Percentiles rank a stretch among this genome's conserved stretches.
These are phyloP conservation scores for Phytophthora sansomeana DNA, from an alignment of 352 stramenopile genomes.

Conservation along the genomic window DNA sequence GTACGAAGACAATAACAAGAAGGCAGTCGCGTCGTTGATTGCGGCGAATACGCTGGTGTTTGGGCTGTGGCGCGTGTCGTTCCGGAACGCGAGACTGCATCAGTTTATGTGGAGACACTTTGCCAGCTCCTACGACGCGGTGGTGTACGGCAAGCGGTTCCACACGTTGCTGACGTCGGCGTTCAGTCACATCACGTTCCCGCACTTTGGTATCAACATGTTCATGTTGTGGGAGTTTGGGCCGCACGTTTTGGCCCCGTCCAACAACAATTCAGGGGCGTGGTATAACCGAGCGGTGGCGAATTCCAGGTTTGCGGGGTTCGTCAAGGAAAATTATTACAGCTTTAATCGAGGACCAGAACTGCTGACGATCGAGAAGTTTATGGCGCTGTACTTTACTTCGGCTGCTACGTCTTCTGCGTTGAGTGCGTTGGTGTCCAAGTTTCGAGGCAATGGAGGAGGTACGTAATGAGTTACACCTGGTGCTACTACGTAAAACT, in stretches of 20 bases:
- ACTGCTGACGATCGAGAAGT: slow-evolving; percentile 67
- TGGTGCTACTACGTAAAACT: too few species aligned
- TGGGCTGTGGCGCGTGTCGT: slow-evolving; percentile 77
- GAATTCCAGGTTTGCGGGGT: slow-evolving; percentile 58
- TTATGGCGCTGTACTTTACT: slow-evolving; percentile 74
- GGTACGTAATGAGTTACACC: slow-evolving; percentile 34
- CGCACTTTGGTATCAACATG: slow-evolving; percentile 89
- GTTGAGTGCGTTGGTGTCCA: slow-evolving; percentile 72
- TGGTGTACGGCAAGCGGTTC: slow-evolving; percentile 68
- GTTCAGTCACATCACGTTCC: slow-evolving; percentile 87
- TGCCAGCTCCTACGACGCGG: slow-evolving; percentile 81
- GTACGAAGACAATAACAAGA: slow-evolving; percentile 73
- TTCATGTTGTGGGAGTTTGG: slow-evolving; percentile 92
- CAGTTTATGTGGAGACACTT: slow-evolving; percentile 88
- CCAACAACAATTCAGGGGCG: slow-evolving; percentile 44
- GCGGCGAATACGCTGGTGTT: slow-evolving; percentile 75
- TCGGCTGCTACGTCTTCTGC: slow-evolving; percentile 77
- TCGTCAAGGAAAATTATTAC: slow-evolving; percentile 42
- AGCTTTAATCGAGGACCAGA: slow-evolving; percentile 37
- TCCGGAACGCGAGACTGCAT: slow-evolving; percentile 52
- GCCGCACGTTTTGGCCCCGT: slow-evolving; percentile 63
- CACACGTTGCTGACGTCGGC: slow-evolving; percentile 82
- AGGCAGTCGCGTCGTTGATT: slow-evolving; percentile 67
- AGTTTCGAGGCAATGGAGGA: slow-evolving; percentile 60
- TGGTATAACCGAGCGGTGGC: slow-evolving; percentile 65